Evolutionary conservation across 495 filamentous ascomycete species (phyloP).

Genomic region (Neurospora tetrasperma): DNA sequence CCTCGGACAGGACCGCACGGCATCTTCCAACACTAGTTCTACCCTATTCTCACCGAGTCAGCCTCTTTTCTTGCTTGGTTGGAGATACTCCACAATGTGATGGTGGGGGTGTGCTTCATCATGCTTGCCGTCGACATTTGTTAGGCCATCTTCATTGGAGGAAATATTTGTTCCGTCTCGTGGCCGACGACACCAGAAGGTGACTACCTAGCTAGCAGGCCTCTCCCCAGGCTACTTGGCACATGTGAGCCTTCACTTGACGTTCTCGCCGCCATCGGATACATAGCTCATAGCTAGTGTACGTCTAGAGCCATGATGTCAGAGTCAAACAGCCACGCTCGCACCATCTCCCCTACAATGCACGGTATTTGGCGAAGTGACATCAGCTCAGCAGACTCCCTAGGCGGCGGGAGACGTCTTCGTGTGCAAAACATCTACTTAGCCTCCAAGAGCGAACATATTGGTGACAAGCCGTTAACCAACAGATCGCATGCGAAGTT

Average conservation of each 20-base stretch:
- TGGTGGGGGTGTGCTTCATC: neutral
- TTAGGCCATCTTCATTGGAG: conserved; percentile 15
- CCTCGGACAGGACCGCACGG: neutral
- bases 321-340: neutral
- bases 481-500: too few relatives aligned
- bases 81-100: neutral
- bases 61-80: neutral
- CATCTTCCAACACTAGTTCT: neutral
- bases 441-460: too few relatives aligned
- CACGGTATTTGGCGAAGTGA: neutral
- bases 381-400: neutral
- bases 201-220: neutral
- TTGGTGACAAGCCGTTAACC: too few relatives aligned
- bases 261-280: neutral
- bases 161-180: conserved; percentile 19
- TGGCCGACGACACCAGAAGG: neutral
- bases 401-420: neutral
- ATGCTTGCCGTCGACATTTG: neutral
- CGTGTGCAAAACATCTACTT: neutral
- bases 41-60: neutral
- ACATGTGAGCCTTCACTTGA: neutral
- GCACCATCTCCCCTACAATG: neutral
- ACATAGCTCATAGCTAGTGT: neutral
- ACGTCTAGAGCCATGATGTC: neutral
- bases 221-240: neutral